These are phyloP conservation scores for Monosporozyma servazzii DNA, from an alignment of 805 yeast genomes.

Conservation along the genomic window DNA sequence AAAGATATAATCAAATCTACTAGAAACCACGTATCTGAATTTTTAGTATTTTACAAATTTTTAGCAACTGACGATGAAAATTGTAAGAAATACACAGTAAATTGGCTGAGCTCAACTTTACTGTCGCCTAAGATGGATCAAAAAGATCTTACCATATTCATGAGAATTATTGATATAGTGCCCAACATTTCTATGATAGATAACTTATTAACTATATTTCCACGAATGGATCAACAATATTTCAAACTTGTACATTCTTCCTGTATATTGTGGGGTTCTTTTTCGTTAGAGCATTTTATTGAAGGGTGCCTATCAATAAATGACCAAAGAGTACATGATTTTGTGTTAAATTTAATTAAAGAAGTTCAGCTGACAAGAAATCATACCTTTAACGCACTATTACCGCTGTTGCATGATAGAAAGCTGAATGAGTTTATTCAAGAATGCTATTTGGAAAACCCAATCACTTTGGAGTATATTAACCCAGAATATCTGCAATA, in stretches of 20 bases:
- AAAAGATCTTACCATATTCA: constrained; percentile 10
- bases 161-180: constrained; percentile 10
- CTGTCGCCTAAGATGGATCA: constrained; percentile 12
- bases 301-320: not conserved
- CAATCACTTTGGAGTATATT: not conserved
- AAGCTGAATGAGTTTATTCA: not conserved
- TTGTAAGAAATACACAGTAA: constrained; percentile 12
- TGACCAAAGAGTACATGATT: not conserved
- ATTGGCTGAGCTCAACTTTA: constrained; percentile 21
- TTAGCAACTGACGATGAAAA: constrained; percentile 5
- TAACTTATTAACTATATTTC: constrained; percentile 8
- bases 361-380: not conserved
- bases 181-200: constrained; percentile 13
- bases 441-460: not conserved
- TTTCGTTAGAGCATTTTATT: not conserved
- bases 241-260: not conserved
- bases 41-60: constrained; percentile 9
- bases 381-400: not conserved
- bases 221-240: not conserved
- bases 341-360: not conserved
- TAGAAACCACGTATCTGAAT: not conserved
- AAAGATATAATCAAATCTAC: not conserved
- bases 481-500: not conserved
- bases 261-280: not conserved
- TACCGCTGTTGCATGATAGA: not conserved